These are phyloP conservation scores for Fusarium dimerum DNA, from an alignment of 2,329 filamentous ascomycete species.

Conservation along the genomic window DNA sequence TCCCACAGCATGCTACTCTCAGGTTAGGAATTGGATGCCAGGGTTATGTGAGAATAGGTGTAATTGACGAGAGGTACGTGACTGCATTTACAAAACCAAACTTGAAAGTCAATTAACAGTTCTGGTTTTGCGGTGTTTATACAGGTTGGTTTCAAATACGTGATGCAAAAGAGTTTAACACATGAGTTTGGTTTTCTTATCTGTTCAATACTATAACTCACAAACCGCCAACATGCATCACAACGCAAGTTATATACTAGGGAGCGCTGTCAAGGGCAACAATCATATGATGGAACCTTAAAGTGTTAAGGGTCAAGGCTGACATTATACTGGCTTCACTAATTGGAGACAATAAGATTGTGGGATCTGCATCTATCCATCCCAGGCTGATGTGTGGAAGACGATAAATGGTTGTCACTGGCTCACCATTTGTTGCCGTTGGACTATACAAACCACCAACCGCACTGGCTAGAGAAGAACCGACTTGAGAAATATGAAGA, in stretches of 20 bases:
- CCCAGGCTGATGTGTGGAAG: no score
- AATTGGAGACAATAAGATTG: neutral
- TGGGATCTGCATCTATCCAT: no score
- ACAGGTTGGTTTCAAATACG: neutral
- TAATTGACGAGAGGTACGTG: neutral
- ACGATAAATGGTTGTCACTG: no score
- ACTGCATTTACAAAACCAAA: neutral
- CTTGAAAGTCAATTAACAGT: neutral
- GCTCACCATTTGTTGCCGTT: no score
- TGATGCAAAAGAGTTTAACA: neutral
- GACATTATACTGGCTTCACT: neutral
- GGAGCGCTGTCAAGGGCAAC: neutral
- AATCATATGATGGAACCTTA: neutral
- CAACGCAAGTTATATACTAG: neutral
- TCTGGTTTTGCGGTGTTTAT: neutral
- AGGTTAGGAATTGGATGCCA: conserved; percentile 32
- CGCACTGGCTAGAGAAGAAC: no score
- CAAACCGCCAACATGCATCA: neutral
- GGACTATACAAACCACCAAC: no score
- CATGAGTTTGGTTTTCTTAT: no score
- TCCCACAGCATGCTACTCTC: conserved; percentile 43
- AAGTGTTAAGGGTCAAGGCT: neutral
- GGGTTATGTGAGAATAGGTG: conserved; percentile 12
- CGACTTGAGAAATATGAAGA: neutral
- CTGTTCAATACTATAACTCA: no score